These are phyloP conservation scores for Tillandsia fasciculata DNA, from an alignment of 176 grass and related monocot species.

Conservation along the genomic window DNA sequence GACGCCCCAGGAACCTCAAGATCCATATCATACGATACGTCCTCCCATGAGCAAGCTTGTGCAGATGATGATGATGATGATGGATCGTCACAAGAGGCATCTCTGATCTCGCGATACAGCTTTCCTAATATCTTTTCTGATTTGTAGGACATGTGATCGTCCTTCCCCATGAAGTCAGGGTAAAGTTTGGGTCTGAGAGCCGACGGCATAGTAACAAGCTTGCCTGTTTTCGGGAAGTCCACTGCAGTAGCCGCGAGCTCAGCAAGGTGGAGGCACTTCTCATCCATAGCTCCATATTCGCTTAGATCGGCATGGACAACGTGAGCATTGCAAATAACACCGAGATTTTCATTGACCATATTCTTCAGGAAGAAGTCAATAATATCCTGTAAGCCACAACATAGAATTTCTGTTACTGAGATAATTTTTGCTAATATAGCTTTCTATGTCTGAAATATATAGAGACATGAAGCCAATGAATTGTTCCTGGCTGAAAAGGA, in stretches of 20 bases:
- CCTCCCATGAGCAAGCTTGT: constrained; percentile 29
- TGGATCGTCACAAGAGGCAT: constrained; percentile 19
- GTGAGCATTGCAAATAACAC: constrained; percentile 88
- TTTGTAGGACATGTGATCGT: constrained; percentile 57
- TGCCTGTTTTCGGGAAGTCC: constrained; percentile 90
- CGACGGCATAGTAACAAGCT: constrained; percentile 51
- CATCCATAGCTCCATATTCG: constrained; percentile 78
- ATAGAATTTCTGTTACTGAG: not conserved
- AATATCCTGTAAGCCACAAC: constrained; percentile 44
- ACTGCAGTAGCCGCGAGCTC: constrained; percentile 80
- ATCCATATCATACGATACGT: constrained; percentile 63
- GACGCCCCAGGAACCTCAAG: constrained; percentile 58
- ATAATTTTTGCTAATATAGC: not conserved
- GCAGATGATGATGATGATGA: constrained; percentile 20
- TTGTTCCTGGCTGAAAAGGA: not conserved
- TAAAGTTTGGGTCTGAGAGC: constrained; percentile 69
- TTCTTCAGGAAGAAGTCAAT: constrained; percentile 93
- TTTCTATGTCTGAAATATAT: too few relatives aligned
- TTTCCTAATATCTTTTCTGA: constrained; percentile 62
- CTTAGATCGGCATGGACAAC: constrained; percentile 86
- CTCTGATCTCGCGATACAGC: constrained; percentile 36
- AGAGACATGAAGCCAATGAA: too few relatives aligned
- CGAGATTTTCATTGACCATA: constrained; percentile 85
- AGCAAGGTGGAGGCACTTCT: constrained; percentile 73
- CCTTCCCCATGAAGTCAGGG: constrained; percentile 90